Conservation (phyloP, 768 basidiomycete species). For the Trametes punicea region DNA sequence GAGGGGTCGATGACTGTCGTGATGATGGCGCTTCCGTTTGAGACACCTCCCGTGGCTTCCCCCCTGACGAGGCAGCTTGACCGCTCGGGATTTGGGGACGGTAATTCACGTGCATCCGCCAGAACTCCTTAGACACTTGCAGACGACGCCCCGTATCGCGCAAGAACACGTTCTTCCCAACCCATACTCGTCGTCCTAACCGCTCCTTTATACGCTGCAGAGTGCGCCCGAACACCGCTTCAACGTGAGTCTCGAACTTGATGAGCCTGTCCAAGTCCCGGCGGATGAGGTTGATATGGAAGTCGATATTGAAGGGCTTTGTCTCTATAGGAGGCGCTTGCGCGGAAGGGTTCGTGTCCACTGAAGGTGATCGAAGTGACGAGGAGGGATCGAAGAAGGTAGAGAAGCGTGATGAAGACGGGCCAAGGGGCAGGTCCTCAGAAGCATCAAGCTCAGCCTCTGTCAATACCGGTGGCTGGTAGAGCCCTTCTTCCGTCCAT, state of each 20-base stretch:
- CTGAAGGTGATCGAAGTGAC: not conserved
- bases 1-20: not conserved
- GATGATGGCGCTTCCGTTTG: not conserved
- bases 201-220: constrained; percentile 68
- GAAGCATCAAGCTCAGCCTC: not conserved
- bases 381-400: constrained; percentile 19
- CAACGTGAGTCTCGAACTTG: constrained; percentile 40
- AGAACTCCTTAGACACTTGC: constrained; percentile 40
- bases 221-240: constrained; percentile 46
- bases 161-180: constrained; percentile 53
- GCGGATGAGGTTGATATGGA: constrained; percentile 55
- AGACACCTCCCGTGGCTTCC: not conserved
- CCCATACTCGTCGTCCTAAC: constrained; percentile 77
- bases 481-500: constrained; percentile 19
- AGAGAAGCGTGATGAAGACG: constrained; percentile 6
- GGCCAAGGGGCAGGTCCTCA: not conserved
- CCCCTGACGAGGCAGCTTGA: not conserved
- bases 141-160: constrained; percentile 30
- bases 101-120: constrained; percentile 52
- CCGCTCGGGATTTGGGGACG: constrained; percentile 5
- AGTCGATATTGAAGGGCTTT: constrained; percentile 47
- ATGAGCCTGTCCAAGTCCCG: constrained; percentile 53
- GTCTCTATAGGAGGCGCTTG: constrained; percentile 7
- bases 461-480: constrained; percentile 18
- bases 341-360: not conserved